A percentile compares a stretch with the other conserved stretches of the same genome.
phyloP scores from a whole-genome alignment of 75 land plant genomes.

The Sequoiadendron giganteum region DNA sequence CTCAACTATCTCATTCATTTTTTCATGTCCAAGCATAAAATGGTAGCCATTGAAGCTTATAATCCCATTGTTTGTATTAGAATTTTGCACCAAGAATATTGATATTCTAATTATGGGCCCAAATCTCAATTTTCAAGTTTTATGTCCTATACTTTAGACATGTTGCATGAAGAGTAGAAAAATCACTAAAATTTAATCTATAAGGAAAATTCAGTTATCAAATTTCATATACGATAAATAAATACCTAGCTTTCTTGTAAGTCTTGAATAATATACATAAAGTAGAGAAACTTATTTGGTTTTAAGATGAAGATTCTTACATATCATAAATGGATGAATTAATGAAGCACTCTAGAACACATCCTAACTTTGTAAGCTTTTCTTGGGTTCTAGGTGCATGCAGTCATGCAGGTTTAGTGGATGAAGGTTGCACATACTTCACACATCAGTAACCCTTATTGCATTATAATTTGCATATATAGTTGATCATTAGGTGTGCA shows the following conservation, averaged over 20 bases:
- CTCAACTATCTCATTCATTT: not conserved
- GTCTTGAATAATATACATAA: not conserved
- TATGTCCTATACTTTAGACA: not conserved
- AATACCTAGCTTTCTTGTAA: not conserved
- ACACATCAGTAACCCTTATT: too few relatives aligned
- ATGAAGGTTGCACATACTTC: too few relatives aligned
- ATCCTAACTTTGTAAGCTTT: too few relatives aligned
- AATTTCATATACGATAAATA: not conserved
- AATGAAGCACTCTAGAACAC: too few relatives aligned
- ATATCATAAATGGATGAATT: not conserved
- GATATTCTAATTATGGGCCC: not conserved
- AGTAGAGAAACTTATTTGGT: not conserved
- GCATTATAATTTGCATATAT: too few relatives aligned
- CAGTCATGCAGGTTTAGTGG: too few relatives aligned
- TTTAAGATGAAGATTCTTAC: not conserved
- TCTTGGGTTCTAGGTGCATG: too few relatives aligned
- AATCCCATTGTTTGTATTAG: not conserved
- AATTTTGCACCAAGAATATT: not conserved
- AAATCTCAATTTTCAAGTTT: not conserved
- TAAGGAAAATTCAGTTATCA: not conserved
- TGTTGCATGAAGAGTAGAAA: not conserved
- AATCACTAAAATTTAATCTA: not conserved
- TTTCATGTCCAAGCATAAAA: not conserved
- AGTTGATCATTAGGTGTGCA: too few relatives aligned
- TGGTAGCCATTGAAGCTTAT: not conserved